Base-by-base conservation (phyloP, 768 basidiomycete species). In the Psilocybe subaeruginosa region DNA sequence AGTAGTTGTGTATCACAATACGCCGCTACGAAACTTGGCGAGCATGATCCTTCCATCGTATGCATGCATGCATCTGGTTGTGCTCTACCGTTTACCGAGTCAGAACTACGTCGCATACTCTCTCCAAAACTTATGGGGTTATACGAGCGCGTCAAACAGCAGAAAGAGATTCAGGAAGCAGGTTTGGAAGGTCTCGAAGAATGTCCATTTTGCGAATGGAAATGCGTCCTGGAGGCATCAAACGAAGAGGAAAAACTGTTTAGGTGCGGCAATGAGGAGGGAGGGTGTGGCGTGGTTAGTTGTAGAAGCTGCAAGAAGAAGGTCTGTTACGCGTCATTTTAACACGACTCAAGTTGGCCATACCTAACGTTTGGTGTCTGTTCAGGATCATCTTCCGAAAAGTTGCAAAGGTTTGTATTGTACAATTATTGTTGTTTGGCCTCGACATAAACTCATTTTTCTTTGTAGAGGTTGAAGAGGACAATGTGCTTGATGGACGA, bases 161-260 rank as follows among this genome's bases (percentile, higher is more conserved):
- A 83, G 39, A 90, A 91, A 70, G 92, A 94, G 65, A 85, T 97
- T 33, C 86, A 90, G 59, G 85, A 82, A 0, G 95, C 95, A 16
- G 86, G 81, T 1, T 69, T 97, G 37, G 92, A 92, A 49, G 87
- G 86, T 4, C 78, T 97, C 11, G 94, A 95, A 72, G 91, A 91
- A 66, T 97, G 95, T 71, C 95, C 95, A 3, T 92, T 89, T 65
- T 97, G 95, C 75, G 92, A 94, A 46, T 97, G 85, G 77, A 91
- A 87, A 60, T 88, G 87, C 65, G 85, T 91, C n/a, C 87, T 93
- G 56, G 91, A 91, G 55, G 82, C 64, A 11, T 64, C 64, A 16
- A 75, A 70, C 41, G 73, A 88, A 56, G 76, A 84, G 53, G 90
- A 92, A 69, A 88, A 83, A 70, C 73, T 93, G 31, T 91, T 80